These are phyloP conservation scores for Phytomonas sp. DNA, from an alignment of 208 protist species.

Conservation along the genomic window DNA sequence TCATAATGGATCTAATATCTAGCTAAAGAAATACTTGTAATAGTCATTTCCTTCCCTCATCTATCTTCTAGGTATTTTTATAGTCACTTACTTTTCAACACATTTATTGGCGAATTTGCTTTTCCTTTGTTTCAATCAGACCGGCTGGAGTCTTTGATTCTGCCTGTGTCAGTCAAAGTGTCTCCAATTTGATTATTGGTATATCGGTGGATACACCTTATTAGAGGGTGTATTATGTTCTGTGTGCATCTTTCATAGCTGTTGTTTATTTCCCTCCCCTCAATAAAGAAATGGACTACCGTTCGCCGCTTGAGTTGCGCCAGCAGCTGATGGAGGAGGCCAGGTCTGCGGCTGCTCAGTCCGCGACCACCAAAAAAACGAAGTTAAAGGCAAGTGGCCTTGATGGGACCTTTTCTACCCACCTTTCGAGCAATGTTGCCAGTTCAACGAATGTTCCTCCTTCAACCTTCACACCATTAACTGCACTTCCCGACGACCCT, in stretches of 20 bases:
- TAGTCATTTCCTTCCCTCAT: not conserved
- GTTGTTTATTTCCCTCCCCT: not conserved
- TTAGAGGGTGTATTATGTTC: not conserved
- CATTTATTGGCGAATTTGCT: not conserved
- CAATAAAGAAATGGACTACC: conserved; percentile 52
- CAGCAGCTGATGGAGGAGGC: conserved; percentile 65
- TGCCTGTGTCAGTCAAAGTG: not conserved
- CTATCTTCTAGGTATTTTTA: not conserved
- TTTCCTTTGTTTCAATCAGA: not conserved
- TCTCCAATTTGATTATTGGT: not conserved
- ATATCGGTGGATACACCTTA: not conserved
- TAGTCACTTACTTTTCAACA: not conserved
- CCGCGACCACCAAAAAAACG: conserved; percentile 13
- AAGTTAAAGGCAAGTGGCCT: conserved; percentile 13
- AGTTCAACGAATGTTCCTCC: not conserved
- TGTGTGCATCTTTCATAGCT: conserved; percentile 5
- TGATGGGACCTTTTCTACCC: not conserved
- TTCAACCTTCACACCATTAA: conserved; percentile 31
- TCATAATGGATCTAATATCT: not conserved
- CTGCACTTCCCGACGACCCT: conserved; percentile 58
- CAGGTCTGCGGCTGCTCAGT: conserved; percentile 17
- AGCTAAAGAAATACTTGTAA: not conserved
- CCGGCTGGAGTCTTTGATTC: not conserved
- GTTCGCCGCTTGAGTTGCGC: conserved; percentile 81
- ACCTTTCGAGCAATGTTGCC: not conserved